Evolutionary conservation across 352 stramenopile genomes (phyloP), one percentile per base, ranked within the genome.

Genomic region (Thalassiosira pacifica): DNA sequence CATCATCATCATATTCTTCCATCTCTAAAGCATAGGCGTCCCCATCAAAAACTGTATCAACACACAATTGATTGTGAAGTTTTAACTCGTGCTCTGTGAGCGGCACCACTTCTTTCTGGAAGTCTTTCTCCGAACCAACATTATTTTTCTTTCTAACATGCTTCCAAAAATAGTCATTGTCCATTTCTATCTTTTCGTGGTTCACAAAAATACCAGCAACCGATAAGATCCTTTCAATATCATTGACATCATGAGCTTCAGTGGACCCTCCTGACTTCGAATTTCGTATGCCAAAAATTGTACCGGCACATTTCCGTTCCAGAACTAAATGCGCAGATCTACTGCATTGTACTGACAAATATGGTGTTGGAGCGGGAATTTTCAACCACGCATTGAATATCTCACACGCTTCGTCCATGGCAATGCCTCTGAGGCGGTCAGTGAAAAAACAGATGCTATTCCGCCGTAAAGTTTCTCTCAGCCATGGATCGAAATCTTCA

Each of bases 401-500:
- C 16, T 57, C 45, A 57, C 16, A 22, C 10, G 16, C 59, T 22
- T 67, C 59, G 4, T 34, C 19, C 2, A 67, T 52, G 13, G 60
- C 40, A 13, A 52, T 29, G 48, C n/a, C 29, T 24, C 22, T 53
- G 27, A 24, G 9, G 1, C 59, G 16, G 0, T 4, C 24, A 9
- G 40, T 37, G 48, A 24, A 27, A 48, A 69, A 26, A 27, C 60
- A 69, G 24, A 69, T 26, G 6, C 16, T n/a, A 69, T 69, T 69
- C n/a, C 19, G 29, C 4, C 60, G 26, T 24, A 69, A 52, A 6
- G 18, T 52, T 48, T 69, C 60, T 18, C 60, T 53, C 11, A 52
- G 3, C 60, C 29, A 26, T 18, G 60, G 11, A 22, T 53, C 8
- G 3, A 22, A 9, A 3, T 69, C 26, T 11, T 69, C 16, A 45